Evolutionary conservation across 192 early-diverging fungal species (phyloP), one percentile per base, ranked within the genome.

Genomic region (Mortierella antarctica): DNA sequence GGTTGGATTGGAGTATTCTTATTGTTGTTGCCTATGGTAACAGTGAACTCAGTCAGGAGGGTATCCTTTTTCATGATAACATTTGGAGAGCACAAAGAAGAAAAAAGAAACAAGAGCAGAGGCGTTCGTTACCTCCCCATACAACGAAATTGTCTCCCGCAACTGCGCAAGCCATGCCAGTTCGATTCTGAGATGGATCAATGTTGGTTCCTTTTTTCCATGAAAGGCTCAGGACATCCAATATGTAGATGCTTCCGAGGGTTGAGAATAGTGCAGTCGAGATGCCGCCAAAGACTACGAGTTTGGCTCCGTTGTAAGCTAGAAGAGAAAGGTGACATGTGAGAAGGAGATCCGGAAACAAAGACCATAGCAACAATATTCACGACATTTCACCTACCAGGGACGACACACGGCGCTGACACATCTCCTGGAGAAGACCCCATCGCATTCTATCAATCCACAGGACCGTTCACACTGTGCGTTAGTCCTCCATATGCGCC

Each of bases 231-330:
- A 15, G 6, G 53, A 58, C 45, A 49, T 68, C 54, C 18, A 68
- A 20, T 3, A 57, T 57, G 20, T 68, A 68, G 0, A 68, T 17
- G 17, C 10, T 42, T 17, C 66, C 20, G 14, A 45, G 21, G 17
- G n/a, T 45, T n/a, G 11, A 14, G 5, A 18, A 2, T 2, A 13
- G 20, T 15, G 10, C 57, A 1, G 55, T 15, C 3, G 31, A 31
- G 1, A 31, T 18, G n/a, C 66, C 66, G 1, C 66, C 66, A 68
- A 68, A 68, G n/a, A 68, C 53, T 8, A 68, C 46, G 45, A 68
- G 45, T 18, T 57, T 56, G 17, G 66, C 31, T 4, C 66, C 66
- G n/a, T 39, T 15, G 17, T 57, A 57, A 41, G 66, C 66, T 62
- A 62, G 13, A 6, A 21, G 12, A 39, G 13, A 2, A 42, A 14